A percentile compares a stretch with the other conserved stretches of the same genome.
These are phyloP conservation scores for Prunella vulgaris DNA, from an alignment of 257 asterid genomes.

Conservation along the genomic window DNA sequence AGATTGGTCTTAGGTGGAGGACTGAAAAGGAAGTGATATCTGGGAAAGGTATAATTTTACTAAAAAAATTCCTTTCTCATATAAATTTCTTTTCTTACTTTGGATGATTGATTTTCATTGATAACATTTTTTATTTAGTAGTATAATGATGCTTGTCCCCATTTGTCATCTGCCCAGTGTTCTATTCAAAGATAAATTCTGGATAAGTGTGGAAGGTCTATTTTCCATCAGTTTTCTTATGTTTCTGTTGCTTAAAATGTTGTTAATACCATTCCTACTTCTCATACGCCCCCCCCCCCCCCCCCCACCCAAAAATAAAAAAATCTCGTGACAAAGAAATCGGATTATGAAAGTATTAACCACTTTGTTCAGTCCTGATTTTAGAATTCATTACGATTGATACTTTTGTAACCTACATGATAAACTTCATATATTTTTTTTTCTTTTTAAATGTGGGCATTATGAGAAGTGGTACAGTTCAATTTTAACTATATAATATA, in stretches of 20 bases:
- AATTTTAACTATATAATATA: background rate
- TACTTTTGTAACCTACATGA: background rate
- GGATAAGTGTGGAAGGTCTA: background rate
- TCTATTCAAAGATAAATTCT: conserved; percentile 1
- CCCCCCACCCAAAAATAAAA: no score
- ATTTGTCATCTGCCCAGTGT: background rate
- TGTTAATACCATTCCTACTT: background rate
- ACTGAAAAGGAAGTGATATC: conserved; percentile 92
- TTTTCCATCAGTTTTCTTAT: background rate
- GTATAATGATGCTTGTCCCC: conserved; percentile 14
- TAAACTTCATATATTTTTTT: background rate
- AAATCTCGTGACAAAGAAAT: background rate
- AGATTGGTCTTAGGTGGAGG: conserved; percentile 99
- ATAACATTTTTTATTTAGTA: background rate
- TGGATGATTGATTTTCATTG: background rate
- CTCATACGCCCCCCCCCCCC: no score
- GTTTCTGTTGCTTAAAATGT: background rate
- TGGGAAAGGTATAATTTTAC: conserved; percentile 74
- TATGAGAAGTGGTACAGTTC: background rate
- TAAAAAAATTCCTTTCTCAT: background rate
- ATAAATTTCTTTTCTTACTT: background rate
- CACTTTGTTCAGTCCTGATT: background rate
- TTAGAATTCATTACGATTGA: background rate
- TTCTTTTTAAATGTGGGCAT: background rate
- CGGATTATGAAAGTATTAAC: background rate